Base-by-base conservation (phyloP, 805 yeast genomes). In the Ogataea wickerhamii region DNA sequence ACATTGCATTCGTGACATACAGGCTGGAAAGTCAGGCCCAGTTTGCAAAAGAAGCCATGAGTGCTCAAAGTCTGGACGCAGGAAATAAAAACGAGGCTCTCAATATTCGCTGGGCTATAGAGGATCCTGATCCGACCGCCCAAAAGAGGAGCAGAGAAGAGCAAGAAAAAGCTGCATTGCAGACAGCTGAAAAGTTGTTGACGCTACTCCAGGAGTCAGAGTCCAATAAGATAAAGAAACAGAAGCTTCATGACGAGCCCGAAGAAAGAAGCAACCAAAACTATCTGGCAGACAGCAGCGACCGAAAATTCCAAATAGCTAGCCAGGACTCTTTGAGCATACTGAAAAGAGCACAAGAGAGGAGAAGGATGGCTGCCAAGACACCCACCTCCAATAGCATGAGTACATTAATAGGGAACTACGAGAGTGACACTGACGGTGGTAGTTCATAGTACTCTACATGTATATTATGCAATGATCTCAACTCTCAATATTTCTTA, bases 11-110 rank as follows among this genome's bases (percentile, higher is more conserved):
- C 63, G 75, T 93, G 5, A 81, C 84, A 1, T 91, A 66, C 54
- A 69, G 68, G 40, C 58, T 70, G 24, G 95, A 87, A 51, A 58
- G 72, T 16, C 80, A 74, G 54, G 97, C 97, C 0, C 97, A 91
- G 58, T 93, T 91, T 68, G 96, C 96, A 0, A 86, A 87, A 52
- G 98, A 91, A 59, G 95, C 95, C 1, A 87, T 91, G 96, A 76
- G 82, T 27, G 80, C 81, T 30, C 98, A 91, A 58, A 72, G 84
- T 6, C 57, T 89, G 6, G 57, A 49, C 18, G 49, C 48, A 18
- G 50, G 44, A 4, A 73, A 80, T 36, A 78, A 73, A 29, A 72
- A 74, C 40, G 95, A 84, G 45, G 73, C 80, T 0, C 60, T 89
- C 30, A 74, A 70, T 43, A 75, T 89, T 1, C 71, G 86, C 46